phyloP scores from a whole-genome alignment of 192 early-diverging fungal species.

The Coemansia sp. region DNA sequence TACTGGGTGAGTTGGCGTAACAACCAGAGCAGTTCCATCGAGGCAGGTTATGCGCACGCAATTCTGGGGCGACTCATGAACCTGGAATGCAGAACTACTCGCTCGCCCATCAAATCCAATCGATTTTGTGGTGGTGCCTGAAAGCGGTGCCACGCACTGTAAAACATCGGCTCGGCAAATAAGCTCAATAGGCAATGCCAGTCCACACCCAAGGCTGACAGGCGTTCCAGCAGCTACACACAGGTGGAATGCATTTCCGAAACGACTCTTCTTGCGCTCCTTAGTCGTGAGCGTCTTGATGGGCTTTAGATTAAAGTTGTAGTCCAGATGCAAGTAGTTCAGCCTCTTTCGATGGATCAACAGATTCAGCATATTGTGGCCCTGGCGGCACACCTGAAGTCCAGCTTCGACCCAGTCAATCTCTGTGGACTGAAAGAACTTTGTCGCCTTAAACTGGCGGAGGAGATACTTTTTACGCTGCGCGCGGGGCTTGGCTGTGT shows the following conservation, averaged over 20 bases:
- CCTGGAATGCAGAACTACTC: slow-evolving; percentile 40
- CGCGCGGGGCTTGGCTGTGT: slow-evolving; percentile 84
- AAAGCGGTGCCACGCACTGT: slow-evolving; percentile 23
- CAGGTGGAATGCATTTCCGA: slow-evolving; percentile 97
- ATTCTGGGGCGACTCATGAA: slow-evolving; percentile 30
- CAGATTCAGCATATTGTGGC: slow-evolving; percentile 99
- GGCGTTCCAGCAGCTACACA: slow-evolving; percentile 57
- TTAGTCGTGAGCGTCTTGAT: slow-evolving; percentile 99
- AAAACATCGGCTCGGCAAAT: slow-evolving; percentile 22
- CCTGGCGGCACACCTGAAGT: slow-evolving; percentile 96
- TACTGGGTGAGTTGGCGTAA: slow-evolving; percentile 54
- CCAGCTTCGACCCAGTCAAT: slow-evolving; percentile 99
- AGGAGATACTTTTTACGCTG: slow-evolving; percentile 92
- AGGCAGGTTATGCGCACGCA: slow-evolving; percentile 37
- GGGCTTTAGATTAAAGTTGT: slow-evolving; percentile 99
- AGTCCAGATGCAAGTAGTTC: slow-evolving; percentile 98
- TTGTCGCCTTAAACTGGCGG: slow-evolving; percentile 91
- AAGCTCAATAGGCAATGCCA: slow-evolving; percentile 48
- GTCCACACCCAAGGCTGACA: slow-evolving; percentile 43
- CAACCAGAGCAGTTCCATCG: slow-evolving; percentile 39
- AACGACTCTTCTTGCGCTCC: slow-evolving; percentile 98
- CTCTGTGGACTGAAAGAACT: slow-evolving; percentile 98
- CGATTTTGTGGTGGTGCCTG: not conserved
- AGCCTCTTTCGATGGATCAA: slow-evolving; percentile 98
- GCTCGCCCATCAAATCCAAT: slow-evolving; percentile 24